These are phyloP conservation scores for Corynascus novoguineensis DNA, from an alignment of 495 filamentous ascomycete species.

Conservation along the genomic window DNA sequence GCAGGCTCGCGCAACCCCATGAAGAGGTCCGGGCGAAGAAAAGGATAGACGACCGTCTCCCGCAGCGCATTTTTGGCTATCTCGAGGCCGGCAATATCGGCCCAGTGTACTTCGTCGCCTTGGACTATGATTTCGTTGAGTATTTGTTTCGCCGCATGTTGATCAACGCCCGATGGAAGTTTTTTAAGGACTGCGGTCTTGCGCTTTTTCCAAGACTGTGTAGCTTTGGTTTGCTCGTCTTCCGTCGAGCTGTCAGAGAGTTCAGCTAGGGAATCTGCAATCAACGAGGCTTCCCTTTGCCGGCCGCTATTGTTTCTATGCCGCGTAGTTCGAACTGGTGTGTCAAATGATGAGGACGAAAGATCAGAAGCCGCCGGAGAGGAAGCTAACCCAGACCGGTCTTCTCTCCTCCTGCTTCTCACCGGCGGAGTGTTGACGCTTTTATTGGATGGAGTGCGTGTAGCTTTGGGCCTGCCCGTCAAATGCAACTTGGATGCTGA, in stretches of 20 bases:
- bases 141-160: constrained; percentile 77
- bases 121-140: constrained; percentile 94
- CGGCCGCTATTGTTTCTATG: neutral
- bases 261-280: constrained; percentile 12
- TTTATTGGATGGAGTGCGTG: constrained; percentile 13
- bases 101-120: constrained; percentile 93
- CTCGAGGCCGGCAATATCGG: constrained; percentile 87
- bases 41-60: constrained; percentile 96
- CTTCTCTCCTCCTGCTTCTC: constrained; percentile 9
- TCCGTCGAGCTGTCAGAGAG: constrained; percentile 21
- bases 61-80: constrained; percentile 87
- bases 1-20: constrained; percentile 92
- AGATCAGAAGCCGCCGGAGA: constrained; percentile 22
- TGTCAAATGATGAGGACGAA: constrained; percentile 15
- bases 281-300: constrained; percentile 17
- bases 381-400: neutral
- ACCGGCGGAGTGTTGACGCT: constrained; percentile 1
- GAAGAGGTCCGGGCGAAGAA: constrained; percentile 92
- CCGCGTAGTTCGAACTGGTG: neutral
- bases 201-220: constrained; percentile 47
- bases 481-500: constrained; percentile 9
- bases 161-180: constrained; percentile 75
- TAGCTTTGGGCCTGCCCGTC: constrained; percentile 5
- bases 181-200: constrained; percentile 60
- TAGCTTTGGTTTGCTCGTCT: constrained; percentile 31